Conservation (phyloP, 768 basidiomycete genomes). For the Mycena maculata region DNA sequence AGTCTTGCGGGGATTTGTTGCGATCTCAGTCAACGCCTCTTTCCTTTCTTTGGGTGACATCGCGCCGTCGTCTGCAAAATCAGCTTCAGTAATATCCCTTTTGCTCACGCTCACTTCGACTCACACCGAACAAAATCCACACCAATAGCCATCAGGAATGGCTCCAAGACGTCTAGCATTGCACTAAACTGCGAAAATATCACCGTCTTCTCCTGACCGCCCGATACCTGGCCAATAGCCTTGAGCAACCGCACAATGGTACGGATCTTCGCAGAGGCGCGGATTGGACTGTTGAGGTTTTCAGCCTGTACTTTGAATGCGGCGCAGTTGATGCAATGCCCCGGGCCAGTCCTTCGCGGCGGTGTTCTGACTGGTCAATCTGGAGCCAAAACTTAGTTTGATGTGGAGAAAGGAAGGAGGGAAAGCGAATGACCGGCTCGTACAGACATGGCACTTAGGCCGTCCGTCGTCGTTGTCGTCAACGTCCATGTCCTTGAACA, state of each 20-base stretch:
- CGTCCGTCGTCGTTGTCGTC: slow-evolving; percentile 80
- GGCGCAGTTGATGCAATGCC: slow-evolving; percentile 71
- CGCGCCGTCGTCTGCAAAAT: slow-evolving; percentile 81
- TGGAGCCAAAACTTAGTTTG: slow-evolving; percentile 35
- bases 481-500: slow-evolving; percentile 61
- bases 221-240: slow-evolving; percentile 67
- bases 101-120: slow-evolving; percentile 45
- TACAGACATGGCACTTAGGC: slow-evolving; percentile 57
- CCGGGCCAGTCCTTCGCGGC: slow-evolving; percentile 49
- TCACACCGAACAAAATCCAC: slow-evolving; percentile 88
- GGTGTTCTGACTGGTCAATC: slow-evolving; percentile 52
- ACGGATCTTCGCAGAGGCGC: slow-evolving; percentile 88
- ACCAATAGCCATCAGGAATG: slow-evolving; percentile 76
- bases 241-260: slow-evolving; percentile 79
- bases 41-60: slow-evolving; percentile 85
- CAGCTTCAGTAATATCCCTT: slow-evolving; percentile 3
- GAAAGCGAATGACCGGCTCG: slow-evolving; percentile 13
- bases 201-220: slow-evolving; percentile 87
- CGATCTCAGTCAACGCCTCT: slow-evolving; percentile 77
- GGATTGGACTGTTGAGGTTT: slow-evolving; percentile 64
- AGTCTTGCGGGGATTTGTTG: slow-evolving; percentile 64
- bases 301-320: slow-evolving; percentile 61
- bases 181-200: slow-evolving; percentile 95
- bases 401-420: background rate
- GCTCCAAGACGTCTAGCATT: slow-evolving; percentile 88